Evolutionary conservation across 176 grass and related monocot species (phyloP).

Genomic region (Lolium perenne): DNA sequence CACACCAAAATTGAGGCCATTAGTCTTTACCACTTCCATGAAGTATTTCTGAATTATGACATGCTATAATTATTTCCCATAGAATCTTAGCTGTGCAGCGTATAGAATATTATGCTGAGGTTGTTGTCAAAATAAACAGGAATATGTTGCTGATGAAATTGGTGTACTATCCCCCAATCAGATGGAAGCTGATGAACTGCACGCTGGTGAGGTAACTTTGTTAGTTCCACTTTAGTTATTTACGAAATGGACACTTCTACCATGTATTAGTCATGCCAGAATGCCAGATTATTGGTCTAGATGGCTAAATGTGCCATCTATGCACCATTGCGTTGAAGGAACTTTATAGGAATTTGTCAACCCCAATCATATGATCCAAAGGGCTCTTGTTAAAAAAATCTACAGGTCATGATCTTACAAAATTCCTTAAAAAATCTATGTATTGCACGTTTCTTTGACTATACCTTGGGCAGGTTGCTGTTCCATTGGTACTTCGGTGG

Average conservation of each 20-base stretch:
- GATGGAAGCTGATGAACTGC: constrained; percentile 80
- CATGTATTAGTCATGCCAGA: constrained; percentile 10
- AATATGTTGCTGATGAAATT: constrained; percentile 91
- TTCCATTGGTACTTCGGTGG: background rate
- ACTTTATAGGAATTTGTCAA: background rate
- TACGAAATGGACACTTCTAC: constrained; percentile 9
- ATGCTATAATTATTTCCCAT: constrained; percentile 18
- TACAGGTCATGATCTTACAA: background rate
- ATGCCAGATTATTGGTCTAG: constrained; percentile 7
- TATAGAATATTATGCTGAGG: constrained; percentile 46
- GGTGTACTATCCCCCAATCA: constrained; percentile 95
- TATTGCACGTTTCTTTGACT: background rate
- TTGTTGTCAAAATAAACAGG: constrained; percentile 64
- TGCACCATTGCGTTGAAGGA: background rate
- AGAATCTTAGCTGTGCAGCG: constrained; percentile 15
- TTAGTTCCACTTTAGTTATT: constrained; percentile 4
- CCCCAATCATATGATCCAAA: background rate
- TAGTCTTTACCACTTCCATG: constrained; percentile 22
- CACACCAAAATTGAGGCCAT: background rate
- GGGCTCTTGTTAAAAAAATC: background rate
- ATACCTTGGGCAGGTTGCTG: constrained; percentile 11
- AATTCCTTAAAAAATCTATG: background rate
- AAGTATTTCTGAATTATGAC: constrained; percentile 39
- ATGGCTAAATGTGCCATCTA: background rate
- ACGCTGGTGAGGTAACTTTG: constrained; percentile 87